Base-by-base conservation (phyloP, 306 rosid genomes). In the Gastrolobium bilobum region DNA sequence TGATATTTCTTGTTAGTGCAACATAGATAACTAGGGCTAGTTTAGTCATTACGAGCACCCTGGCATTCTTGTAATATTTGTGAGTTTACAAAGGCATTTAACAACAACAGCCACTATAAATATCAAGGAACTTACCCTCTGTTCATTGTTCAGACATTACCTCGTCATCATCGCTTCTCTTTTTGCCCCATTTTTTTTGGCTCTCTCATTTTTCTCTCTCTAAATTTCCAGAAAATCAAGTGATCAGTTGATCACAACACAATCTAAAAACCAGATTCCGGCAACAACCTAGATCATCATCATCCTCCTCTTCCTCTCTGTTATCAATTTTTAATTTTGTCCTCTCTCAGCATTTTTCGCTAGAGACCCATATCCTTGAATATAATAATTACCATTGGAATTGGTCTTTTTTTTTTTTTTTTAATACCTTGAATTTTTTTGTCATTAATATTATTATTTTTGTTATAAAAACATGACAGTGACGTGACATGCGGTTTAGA, bases 401-500 rank as follows among this genome's bases (percentile, higher is more conserved):
- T 29, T 9, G 8, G 1, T 29, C 14, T 4, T 40, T 7, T 0
- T 14, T 39, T 35, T 14, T 13, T 11, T n/a, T 11, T 13, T 29
- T 8, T 53, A 14, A 5, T 33, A 37, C 4, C 13, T 1, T 34
- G 0, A 7, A 4, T 15, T 54, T 34, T 4, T 20, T 7, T 46
- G 7, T 46, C 1, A 10, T 0, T 6, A 9, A 0, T 20, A 51
- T 51, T 51, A n/a, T 59, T 33, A 4, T 33, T 57, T 7, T 1
- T 33, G 8, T 7, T 10, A 0, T 20, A 1, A 20, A 20, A 50
- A 10, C 2, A 0, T 33, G 56, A 43, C n/a, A 84, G 82, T 84
- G 84, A 87, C 84, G 92, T 90, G 90, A 89, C 86, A 77, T 83
- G 87, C 79, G 59, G 30, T 37, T 29, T 5, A 46, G 76, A 52